Percentiles rank a stretch among this genome's conserved stretches.
phyloP scores from a whole-genome alignment of 805 yeast genomes.

The Saccharomycopsis fermentans region DNA sequence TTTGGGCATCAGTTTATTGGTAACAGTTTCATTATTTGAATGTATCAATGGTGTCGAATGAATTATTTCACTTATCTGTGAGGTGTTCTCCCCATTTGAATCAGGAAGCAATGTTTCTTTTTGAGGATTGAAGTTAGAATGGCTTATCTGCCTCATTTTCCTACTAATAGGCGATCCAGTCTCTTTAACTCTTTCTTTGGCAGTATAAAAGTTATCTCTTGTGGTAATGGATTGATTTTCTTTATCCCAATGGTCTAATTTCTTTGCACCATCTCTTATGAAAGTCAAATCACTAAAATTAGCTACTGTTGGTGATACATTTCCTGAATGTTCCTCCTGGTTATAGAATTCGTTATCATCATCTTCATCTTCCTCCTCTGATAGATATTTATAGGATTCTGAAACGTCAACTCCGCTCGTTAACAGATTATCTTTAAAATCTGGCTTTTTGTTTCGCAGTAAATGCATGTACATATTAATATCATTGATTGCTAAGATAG shows the following conservation, averaged over 20 bases:
- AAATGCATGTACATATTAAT: neutral
- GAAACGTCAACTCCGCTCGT: slow-evolving; percentile 6
- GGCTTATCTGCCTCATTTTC: neutral
- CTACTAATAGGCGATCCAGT: neutral
- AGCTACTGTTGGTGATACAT: slow-evolving; percentile 3
- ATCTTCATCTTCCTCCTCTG: slow-evolving; percentile 16
- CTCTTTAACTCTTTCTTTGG: neutral
- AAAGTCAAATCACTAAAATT: slow-evolving; percentile 12
- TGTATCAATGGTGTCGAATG: slow-evolving; percentile 7
- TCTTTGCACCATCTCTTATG: slow-evolving; percentile 9
- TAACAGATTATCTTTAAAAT: neutral
- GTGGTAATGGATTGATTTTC: neutral
- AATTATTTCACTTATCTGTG: neutral
- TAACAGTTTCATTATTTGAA: neutral
- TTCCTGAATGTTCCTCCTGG: neutral
- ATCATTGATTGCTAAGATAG: neutral
- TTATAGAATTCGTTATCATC: slow-evolving; percentile 7
- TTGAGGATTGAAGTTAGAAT: neutral
- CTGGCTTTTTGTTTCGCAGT: neutral
- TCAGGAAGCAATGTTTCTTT: neutral
- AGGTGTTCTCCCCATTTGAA: neutral
- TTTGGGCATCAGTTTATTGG: neutral
- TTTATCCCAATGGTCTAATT: slow-evolving; percentile 15
- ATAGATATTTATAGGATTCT: slow-evolving; percentile 15
- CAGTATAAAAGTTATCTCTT: neutral